A percentile compares a stretch with the other conserved stretches of the same genome.
phyloP scores from a whole-genome alignment of 2,329 filamentous ascomycete species.

The Didymella glomerata region DNA sequence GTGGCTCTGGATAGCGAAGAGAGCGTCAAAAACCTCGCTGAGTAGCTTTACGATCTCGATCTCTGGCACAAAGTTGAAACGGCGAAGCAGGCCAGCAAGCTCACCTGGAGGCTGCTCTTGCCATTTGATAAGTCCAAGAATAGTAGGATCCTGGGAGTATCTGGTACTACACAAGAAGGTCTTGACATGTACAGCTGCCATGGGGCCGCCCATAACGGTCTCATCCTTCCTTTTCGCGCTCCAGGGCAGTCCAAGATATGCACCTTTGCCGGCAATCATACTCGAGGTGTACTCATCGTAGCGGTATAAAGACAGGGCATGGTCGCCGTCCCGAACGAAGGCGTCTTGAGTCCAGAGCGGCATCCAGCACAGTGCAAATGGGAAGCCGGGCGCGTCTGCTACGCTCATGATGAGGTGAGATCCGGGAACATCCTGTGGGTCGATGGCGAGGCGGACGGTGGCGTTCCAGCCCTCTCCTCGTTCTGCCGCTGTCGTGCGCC shows the following conservation, averaged over 20 bases:
- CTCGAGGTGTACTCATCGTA: slow-evolving; percentile 90
- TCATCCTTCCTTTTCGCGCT: slow-evolving; percentile 77
- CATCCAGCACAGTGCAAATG: slow-evolving; percentile 91
- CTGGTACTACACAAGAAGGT: slow-evolving; percentile 94
- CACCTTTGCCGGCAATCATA: slow-evolving; percentile 77
- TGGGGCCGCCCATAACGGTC: slow-evolving; percentile 72
- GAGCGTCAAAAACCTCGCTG: slow-evolving; percentile 84
- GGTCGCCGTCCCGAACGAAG: slow-evolving; percentile 85
- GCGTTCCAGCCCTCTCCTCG: slow-evolving; percentile 87
- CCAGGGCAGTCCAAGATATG: slow-evolving; percentile 88
- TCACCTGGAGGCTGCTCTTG: slow-evolving; percentile 76
- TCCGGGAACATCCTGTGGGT: slow-evolving; percentile 79
- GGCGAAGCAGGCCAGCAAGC: slow-evolving; percentile 76
- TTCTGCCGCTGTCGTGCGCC: slow-evolving; percentile 84
- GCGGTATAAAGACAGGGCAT: slow-evolving; percentile 83
- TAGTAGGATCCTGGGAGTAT: slow-evolving; percentile 89
- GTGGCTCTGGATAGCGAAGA: slow-evolving; percentile 91
- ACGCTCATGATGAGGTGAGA: slow-evolving; percentile 91
- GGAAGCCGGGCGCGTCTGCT: slow-evolving; percentile 83
- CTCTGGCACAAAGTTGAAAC: slow-evolving; percentile 91
- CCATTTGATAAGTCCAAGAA: slow-evolving; percentile 88
- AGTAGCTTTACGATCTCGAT: slow-evolving; percentile 97
- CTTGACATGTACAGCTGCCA: slow-evolving; percentile 79
- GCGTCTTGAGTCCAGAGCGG: slow-evolving; percentile 92
- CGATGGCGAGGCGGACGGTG: slow-evolving; percentile 81